These are phyloP conservation scores for Coemansia sp. DNA, from an alignment of 192 early-diverging fungal genomes.

Conservation along the genomic window DNA sequence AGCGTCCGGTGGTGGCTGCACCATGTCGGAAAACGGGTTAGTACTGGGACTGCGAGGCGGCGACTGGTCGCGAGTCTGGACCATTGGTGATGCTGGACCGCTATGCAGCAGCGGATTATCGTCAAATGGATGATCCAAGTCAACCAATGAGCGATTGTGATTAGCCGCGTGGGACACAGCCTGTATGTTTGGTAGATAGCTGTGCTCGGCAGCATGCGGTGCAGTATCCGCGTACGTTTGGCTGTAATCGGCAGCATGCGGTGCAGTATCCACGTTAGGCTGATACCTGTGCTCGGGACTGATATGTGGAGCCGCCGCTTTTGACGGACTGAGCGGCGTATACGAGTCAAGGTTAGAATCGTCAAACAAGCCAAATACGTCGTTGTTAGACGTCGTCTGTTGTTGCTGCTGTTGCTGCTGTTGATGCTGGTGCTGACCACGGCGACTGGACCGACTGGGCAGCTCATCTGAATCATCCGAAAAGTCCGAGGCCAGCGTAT, in stretches of 20 bases:
- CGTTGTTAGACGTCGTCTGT: neutral
- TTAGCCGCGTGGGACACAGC: neutral
- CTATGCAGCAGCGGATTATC: conserved; percentile 22
- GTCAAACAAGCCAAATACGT: conserved; percentile 8
- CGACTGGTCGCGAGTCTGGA: conserved; percentile 88
- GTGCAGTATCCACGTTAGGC: no score
- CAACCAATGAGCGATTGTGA: neutral
- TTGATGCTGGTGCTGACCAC: neutral
- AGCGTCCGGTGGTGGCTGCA: neutral
- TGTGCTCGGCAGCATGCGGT: neutral
- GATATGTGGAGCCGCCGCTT: neutral
- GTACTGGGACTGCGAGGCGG: conserved; percentile 70
- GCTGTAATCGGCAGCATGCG: neutral
- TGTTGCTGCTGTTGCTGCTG: neutral
- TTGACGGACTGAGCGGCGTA: conserved; percentile 21
- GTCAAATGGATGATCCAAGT: conserved; percentile 24
- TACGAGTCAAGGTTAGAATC: conserved; percentile 12
- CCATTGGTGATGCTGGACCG: neutral
- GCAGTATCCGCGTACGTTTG: neutral
- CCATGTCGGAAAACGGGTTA: neutral
- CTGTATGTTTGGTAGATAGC: neutral
- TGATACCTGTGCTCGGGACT: no score
- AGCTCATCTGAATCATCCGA: conserved; percentile 7
- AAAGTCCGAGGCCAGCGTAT: conserved; percentile 46
- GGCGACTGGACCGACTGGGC: neutral